phyloP scores from a whole-genome alignment of 2,329 filamentous ascomycete species.

The Penicillium vulpinum region DNA sequence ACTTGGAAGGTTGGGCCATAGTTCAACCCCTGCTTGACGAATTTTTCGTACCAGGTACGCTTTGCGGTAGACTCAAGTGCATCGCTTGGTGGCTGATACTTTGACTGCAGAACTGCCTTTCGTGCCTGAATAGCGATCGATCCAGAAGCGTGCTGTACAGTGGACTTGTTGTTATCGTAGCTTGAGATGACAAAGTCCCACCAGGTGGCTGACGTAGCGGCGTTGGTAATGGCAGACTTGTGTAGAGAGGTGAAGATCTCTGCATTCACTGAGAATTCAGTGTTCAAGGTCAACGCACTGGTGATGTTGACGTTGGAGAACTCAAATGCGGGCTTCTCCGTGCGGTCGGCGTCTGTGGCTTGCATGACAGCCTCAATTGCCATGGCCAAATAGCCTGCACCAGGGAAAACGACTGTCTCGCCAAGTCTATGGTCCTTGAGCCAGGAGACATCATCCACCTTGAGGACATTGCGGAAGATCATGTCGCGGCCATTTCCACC shows the following conservation, averaged over 20 bases:
- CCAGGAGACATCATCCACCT: conserved; percentile 35
- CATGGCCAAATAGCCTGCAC: not conserved
- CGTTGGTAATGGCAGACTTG: not conserved
- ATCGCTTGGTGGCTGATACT: not conserved
- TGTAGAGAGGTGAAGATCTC: not conserved
- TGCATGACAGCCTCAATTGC: not conserved
- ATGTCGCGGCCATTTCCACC: not conserved
- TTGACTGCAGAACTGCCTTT: not conserved
- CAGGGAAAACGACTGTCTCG: not conserved
- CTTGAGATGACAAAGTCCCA: not conserved
- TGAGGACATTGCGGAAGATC: not conserved
- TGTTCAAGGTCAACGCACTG: not conserved
- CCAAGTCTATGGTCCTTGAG: conserved; percentile 35
- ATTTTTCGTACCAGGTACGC: not conserved
- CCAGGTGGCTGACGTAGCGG: not conserved
- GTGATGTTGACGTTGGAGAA: not conserved
- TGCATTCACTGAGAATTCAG: not conserved
- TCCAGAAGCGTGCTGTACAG: not conserved
- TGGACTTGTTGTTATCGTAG: not conserved
- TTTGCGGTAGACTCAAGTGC: not conserved
- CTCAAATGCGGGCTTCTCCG: not conserved
- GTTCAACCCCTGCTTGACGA: not conserved
- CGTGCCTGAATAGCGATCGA: not conserved
- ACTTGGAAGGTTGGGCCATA: not conserved
- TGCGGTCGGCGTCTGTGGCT: not conserved